phyloP scores from a whole-genome alignment of 306 rosid species.

The Vigna nakashimae region DNA sequence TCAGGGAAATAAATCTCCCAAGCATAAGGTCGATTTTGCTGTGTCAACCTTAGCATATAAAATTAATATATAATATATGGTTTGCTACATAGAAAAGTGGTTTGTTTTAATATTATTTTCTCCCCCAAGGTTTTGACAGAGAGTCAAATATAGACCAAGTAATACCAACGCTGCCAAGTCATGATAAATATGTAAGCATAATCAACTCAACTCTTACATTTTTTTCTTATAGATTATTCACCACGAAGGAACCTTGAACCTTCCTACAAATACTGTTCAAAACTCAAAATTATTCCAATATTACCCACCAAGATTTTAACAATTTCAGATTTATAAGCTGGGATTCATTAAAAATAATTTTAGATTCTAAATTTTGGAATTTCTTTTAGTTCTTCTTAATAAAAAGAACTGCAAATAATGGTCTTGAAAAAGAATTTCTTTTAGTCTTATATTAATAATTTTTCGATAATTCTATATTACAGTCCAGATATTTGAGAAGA shows the following conservation, averaged over 20 bases:
- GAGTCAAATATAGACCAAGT: conserved; percentile 44
- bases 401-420: too few relatives aligned
- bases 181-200: conserved; percentile 33
- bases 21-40: conserved; percentile 36
- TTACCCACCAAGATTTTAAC: neutral
- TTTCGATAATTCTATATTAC: too few relatives aligned
- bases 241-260: conserved; percentile 39
- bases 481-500: too few relatives aligned
- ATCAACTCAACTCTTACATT: neutral
- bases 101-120: conserved; percentile 27
- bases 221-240: conserved; percentile 18
- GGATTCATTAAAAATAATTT: too few relatives aligned
- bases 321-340: neutral
- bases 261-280: conserved; percentile 37
- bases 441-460: too few relatives aligned
- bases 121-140: conserved; percentile 39
- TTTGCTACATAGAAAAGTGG: neutral
- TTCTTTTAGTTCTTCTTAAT: too few relatives aligned
- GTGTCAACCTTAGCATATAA: conserved; percentile 17
- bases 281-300: neutral
- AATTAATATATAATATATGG: neutral
- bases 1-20: conserved; percentile 16
- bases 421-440: too few relatives aligned
- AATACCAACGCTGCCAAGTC: neutral
- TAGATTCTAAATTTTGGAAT: too few relatives aligned